A percentile compares a stretch with the other conserved stretches of the same genome.
Evolutionary conservation across 2,329 filamentous ascomycete genomes (phyloP).

Genomic region (Cucurbitaria berberidis): DNA sequence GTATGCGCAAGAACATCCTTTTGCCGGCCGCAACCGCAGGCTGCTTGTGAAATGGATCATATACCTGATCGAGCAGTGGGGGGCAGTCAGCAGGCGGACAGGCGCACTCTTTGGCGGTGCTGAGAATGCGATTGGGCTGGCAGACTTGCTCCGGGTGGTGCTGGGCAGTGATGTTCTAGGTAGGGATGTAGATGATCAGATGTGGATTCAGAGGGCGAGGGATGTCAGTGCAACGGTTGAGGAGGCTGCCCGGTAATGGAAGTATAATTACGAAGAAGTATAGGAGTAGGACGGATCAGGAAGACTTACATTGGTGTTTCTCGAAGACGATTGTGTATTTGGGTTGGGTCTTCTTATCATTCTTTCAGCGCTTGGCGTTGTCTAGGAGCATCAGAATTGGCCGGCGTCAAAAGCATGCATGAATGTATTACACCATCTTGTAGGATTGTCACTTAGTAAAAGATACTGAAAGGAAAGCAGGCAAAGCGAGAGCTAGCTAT

Average conservation of each 20-base stretch:
- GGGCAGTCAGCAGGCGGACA: conserved; percentile 60
- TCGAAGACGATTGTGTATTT: conserved; percentile 12
- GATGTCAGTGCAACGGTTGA: conserved; percentile 36
- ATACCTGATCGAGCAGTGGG: conserved; percentile 68
- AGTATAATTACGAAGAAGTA: background rate
- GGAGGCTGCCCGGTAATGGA: conserved; percentile 33
- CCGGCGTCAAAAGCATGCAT: conserved; percentile 28
- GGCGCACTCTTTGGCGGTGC: conserved; percentile 66
- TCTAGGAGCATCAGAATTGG: conserved; percentile 29
- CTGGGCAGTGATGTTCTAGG: conserved; percentile 52
- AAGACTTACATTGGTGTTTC: background rate
- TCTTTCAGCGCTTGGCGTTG: conserved; percentile 40
- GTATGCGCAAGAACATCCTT: conserved; percentile 70
- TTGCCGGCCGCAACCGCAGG: conserved; percentile 61
- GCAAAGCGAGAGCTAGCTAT: conserved; percentile 7
- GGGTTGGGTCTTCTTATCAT: conserved; percentile 20
- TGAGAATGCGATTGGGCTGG: conserved; percentile 58
- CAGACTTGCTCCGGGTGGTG: conserved; percentile 49
- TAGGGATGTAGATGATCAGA: conserved; percentile 43
- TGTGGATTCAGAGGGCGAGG: conserved; percentile 40
- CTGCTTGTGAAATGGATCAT: conserved; percentile 67
- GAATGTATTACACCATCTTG: conserved; percentile 21
- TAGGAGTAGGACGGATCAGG: background rate
- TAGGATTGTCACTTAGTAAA: conserved; percentile 12
- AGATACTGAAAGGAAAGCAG: conserved; percentile 1